Percentiles rank a stretch among this genome's conserved stretches.
Evolutionary conservation across 306 rosid species (phyloP).

Genomic region (Gillenia trifoliata): DNA sequence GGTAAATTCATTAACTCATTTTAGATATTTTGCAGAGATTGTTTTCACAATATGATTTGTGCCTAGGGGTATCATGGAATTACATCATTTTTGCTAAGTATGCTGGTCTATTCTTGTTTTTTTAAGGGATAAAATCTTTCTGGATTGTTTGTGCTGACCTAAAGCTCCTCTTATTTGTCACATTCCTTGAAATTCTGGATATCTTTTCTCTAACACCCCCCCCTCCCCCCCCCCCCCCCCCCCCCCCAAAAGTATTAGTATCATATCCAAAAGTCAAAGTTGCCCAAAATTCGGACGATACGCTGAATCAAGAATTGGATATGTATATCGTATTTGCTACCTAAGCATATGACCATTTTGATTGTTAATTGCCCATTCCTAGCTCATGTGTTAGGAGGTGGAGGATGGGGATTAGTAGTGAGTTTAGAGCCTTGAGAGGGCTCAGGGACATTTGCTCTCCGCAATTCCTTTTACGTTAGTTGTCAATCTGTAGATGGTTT

Average conservation of each 20-base stretch:
- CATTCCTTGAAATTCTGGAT: background rate
- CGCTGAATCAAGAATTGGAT: background rate
- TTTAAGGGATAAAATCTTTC: background rate
- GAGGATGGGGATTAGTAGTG: background rate
- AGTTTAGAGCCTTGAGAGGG: too few species aligned
- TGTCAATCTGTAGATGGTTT: background rate
- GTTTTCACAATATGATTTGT: background rate
- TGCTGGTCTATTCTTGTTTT: background rate
- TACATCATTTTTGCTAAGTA: background rate
- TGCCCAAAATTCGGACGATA: background rate
- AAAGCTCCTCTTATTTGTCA: background rate
- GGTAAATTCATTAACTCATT: constrained; percentile 49
- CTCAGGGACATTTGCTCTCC: too few species aligned
- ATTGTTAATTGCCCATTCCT: too few species aligned
- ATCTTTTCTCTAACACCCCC: background rate
- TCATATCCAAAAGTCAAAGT: background rate
- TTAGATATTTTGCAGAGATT: background rate
- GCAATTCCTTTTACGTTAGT: too few species aligned
- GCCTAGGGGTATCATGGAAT: background rate
- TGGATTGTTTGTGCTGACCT: background rate
- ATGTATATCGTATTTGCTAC: background rate
- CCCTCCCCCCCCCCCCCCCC: too few species aligned
- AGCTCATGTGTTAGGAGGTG: too few species aligned
- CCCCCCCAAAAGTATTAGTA: background rate
- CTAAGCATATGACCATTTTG: too few species aligned